phyloP scores from a whole-genome alignment of 2,329 filamentous ascomycete genomes.

The Emergomyces africanus region DNA sequence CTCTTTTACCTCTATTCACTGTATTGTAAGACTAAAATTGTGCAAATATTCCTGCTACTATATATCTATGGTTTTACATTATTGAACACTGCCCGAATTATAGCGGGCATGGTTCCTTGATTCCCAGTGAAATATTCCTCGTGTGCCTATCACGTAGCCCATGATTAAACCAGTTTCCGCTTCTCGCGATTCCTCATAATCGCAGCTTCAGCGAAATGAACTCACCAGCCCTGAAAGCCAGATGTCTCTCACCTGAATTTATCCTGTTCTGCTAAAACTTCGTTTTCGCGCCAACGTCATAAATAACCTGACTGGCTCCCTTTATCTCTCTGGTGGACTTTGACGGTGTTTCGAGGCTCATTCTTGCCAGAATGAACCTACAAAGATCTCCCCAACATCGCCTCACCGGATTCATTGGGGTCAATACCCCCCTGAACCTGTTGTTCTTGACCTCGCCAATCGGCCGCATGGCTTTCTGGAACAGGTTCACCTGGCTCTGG shows the following conservation, averaged over 20 bases:
- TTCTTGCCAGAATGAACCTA: no score
- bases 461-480: slow-evolving; percentile 53
- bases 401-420: neutral
- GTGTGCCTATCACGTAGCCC: neutral
- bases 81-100: neutral
- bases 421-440: slow-evolving; percentile 17
- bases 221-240: neutral
- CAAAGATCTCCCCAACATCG: neutral
- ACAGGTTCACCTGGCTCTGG: slow-evolving; percentile 56
- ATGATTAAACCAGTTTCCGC: neutral
- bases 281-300: neutral
- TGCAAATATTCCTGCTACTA: neutral
- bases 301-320: neutral
- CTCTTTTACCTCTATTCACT: neutral
- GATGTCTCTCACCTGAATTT: neutral
- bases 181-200: neutral
- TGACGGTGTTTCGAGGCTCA: neutral
- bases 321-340: neutral
- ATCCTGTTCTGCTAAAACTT: neutral
- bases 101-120: neutral
- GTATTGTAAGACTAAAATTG: neutral
- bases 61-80: neutral
- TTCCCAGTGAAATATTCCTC: neutral
- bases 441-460: slow-evolving; percentile 55
- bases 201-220: neutral